Evolutionary conservation across 345 rosid species (phyloP).

Genomic region (Gossypium raimondii): DNA sequence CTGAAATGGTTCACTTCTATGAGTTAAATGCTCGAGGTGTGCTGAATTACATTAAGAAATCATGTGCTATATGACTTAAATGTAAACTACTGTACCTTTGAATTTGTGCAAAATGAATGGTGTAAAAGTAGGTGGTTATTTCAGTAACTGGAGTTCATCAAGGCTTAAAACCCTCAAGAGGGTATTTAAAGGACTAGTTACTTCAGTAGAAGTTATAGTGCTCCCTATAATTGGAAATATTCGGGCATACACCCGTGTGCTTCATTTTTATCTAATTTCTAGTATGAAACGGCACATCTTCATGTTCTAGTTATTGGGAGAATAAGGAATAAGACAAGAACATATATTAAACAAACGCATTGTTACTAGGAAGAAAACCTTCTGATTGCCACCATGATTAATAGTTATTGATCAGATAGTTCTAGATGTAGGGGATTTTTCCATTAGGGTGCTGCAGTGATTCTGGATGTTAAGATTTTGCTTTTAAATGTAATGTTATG

Average conservation of each 20-base stretch:
- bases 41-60: slow-evolving; percentile 1
- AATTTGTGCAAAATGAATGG: not conserved
- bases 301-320: not conserved
- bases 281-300: not conserved
- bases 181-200: not conserved
- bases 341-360: not conserved
- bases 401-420: not conserved
- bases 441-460: not conserved
- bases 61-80: not conserved
- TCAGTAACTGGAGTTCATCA: not conserved
- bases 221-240: not conserved
- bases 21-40: not conserved
- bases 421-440: not conserved
- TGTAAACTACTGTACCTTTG: not conserved
- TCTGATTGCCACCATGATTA: not conserved
- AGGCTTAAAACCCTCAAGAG: not conserved
- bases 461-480: slow-evolving; percentile 6
- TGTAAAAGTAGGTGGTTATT: not conserved
- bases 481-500: not conserved
- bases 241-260: not conserved
- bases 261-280: not conserved
- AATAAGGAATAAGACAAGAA: not conserved
- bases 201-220: not conserved
- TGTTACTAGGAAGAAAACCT: not conserved
- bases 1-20: not conserved